A percentile compares a stretch with the other conserved stretches of the same genome.
Evolutionary conservation across 768 basidiomycete genomes (phyloP).

Genomic region (Boletus speciosus): DNA sequence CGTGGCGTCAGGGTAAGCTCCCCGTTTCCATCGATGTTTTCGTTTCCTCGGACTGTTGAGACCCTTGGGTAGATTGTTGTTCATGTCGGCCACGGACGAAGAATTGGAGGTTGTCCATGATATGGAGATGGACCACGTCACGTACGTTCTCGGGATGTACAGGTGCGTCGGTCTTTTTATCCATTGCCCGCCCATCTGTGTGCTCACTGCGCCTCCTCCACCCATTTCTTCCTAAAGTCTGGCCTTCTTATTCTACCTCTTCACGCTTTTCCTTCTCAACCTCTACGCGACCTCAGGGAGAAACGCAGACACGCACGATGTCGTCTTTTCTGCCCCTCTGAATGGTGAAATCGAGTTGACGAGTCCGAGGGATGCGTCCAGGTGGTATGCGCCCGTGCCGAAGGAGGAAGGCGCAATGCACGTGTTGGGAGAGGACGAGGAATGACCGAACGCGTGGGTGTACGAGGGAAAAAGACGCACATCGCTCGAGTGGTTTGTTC

Average conservation of each 20-base stretch:
- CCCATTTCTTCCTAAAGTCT: conserved; percentile 24
- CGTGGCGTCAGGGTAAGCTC: conserved; percentile 62
- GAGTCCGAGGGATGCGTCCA: conserved; percentile 34
- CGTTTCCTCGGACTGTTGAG: not conserved
- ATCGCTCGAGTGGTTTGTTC: not conserved
- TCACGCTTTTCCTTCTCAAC: conserved; percentile 67
- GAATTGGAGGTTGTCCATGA: conserved; percentile 70
- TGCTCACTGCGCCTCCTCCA: not conserved
- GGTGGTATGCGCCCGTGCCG: conserved; percentile 68
- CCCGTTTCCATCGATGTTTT: not conserved
- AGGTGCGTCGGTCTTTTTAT: conserved; percentile 42
- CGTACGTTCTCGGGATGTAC: conserved; percentile 82
- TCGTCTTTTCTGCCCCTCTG: conserved; percentile 22
- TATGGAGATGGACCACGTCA: conserved; percentile 85
- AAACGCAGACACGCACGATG: conserved; percentile 37
- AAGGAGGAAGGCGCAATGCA: conserved; percentile 36
- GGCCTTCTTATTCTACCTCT: conserved; percentile 75
- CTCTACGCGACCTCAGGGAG: conserved; percentile 63
- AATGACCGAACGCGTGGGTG: conserved; percentile 9
- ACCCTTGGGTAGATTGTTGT: conserved; percentile 54
- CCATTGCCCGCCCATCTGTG: not conserved
- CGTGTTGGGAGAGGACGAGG: conserved; percentile 53
- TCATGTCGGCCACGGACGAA: conserved; percentile 95
- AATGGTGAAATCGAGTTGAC: conserved; percentile 43
- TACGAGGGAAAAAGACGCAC: not conserved